These are phyloP conservation scores for Aspergillus thermomutatus DNA, from an alignment of 2,329 filamentous ascomycete genomes.

Conservation along the genomic window DNA sequence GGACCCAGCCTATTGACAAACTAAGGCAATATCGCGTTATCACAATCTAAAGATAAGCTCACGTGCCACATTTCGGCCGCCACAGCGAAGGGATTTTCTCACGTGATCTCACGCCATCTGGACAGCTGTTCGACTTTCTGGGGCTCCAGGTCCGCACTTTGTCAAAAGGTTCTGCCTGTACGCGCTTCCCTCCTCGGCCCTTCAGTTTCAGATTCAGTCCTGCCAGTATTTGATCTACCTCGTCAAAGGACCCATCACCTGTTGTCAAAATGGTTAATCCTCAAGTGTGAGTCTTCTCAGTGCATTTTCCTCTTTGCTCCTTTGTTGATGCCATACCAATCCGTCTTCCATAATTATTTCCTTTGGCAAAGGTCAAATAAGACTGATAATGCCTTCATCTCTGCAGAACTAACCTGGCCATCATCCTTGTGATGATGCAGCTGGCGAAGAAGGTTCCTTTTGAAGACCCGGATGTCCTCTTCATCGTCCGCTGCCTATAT, in stretches of 20 bases:
- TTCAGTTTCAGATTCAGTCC: conserved; percentile 4
- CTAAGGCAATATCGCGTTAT: background rate
- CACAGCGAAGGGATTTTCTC: background rate
- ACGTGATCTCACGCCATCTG: conserved; percentile 20
- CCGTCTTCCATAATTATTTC: background rate
- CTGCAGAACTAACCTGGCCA: conserved; percentile 80
- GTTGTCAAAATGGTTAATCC: conserved; percentile 60
- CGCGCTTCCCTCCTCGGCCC: conserved; percentile 11
- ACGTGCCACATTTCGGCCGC: background rate
- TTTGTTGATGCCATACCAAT: background rate
- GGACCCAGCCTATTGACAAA: conserved; percentile 4
- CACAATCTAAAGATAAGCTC: background rate
- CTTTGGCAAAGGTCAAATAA: background rate
- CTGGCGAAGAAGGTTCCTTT: conserved; percentile 94
- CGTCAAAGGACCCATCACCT: conserved; percentile 11
- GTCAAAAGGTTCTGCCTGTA: conserved; percentile 19
- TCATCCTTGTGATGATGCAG: conserved; percentile 98
- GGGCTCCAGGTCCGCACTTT: conserved; percentile 12
- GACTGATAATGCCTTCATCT: conserved; percentile 12
- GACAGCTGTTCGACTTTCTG: conserved; percentile 25
- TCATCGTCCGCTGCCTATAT: conserved; percentile 62
- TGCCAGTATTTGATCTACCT: conserved; percentile 11
- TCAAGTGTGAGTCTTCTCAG: conserved; percentile 55
- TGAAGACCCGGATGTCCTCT: conserved; percentile 73
- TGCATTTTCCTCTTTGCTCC: conserved; percentile 1